These are phyloP conservation scores for Phylloporus arenicola DNA, from an alignment of 768 basidiomycete species.

Conservation along the genomic window DNA sequence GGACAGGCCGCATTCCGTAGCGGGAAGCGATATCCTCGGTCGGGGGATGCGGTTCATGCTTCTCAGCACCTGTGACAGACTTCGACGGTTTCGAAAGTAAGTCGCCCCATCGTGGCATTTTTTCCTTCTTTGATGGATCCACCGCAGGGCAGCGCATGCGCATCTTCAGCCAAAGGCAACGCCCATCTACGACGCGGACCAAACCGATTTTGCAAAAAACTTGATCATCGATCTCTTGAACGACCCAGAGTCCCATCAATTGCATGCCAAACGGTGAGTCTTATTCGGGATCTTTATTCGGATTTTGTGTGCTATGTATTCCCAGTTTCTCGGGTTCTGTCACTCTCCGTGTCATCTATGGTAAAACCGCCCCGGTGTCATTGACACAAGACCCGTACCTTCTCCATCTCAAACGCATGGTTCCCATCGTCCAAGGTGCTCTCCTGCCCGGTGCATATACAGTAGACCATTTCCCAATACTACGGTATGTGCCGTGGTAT, in stretches of 20 bases:
- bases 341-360: slow-evolving; percentile 26
- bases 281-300: too few species aligned
- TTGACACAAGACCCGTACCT: slow-evolving; percentile 18
- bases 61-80: slow-evolving; percentile 48
- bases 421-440: slow-evolving; percentile 27
- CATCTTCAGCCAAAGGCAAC: slow-evolving; percentile 49
- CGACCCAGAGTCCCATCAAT: slow-evolving; percentile 19
- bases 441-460: slow-evolving; percentile 30
- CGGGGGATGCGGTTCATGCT: slow-evolving; percentile 55
- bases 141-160: slow-evolving; percentile 43
- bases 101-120: neutral
- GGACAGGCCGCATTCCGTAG: slow-evolving; percentile 48
- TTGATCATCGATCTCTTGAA: slow-evolving; percentile 20
- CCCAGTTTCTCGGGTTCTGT: slow-evolving; percentile 25
- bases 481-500: slow-evolving; percentile 56
- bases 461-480: slow-evolving; percentile 34
- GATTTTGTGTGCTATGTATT: neutral
- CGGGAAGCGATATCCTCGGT: slow-evolving; percentile 52
- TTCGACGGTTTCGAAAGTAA: slow-evolving; percentile 54
- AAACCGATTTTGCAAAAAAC: slow-evolving; percentile 34
- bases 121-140: neutral
- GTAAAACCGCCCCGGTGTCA: slow-evolving; percentile 18
- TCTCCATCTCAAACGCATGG: slow-evolving; percentile 25
- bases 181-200: slow-evolving; percentile 39
- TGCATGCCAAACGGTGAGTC: slow-evolving; percentile 35